Evolutionary conservation across 2,329 filamentous ascomycete species (phyloP), one percentile per base, ranked within the genome.

Genomic region (Xylariaceae sp.): DNA sequence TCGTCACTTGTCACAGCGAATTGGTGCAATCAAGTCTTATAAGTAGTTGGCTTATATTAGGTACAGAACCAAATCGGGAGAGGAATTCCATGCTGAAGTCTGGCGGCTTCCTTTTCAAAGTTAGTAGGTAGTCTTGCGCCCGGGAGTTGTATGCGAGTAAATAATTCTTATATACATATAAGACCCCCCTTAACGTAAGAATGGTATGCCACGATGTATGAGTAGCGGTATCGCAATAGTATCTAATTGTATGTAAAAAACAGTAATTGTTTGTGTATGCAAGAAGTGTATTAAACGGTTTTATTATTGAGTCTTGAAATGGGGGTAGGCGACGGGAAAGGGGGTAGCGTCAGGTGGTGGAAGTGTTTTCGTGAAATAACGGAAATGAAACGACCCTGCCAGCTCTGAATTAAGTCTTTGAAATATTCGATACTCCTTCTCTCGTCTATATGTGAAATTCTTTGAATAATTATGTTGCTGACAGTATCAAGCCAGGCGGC

Each of bases 381-480:
- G 10, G 30, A 42, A 58, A 47, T 18, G 17, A 53, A 56, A 42
- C 51, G 47, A 53, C 39, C 55, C 39, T 39, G 23, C 42, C n/a
- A 37, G 23, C 34, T 30, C 47, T 13, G 51, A 35, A 45, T 49
- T 53, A 34, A 56, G 44, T 56, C 37, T 53, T 34, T 6, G 11
- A 51, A 52, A 44, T 44, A 54, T 56, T 48, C 53, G 30, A 30
- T 57, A 53, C 47, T 55, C 51, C 49, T 42, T 39, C 52, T 55
- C 30, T 54, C 57, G 42, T 52, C 51, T 45, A 50, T 60, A 47
- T 30, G 48, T 37, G 51, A 54, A 51, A 58, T 15, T 58, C 51
- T 48, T 48, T 42, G 44, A 30, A 54, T 58, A 45, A 54, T 54
- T 50, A 55, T 53, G 9, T 59, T 57, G 55, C 52, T 42, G 42